Conservation (phyloP, 2,329 filamentous ascomycete genomes). For the Neofusicoccum sp. region DNA sequence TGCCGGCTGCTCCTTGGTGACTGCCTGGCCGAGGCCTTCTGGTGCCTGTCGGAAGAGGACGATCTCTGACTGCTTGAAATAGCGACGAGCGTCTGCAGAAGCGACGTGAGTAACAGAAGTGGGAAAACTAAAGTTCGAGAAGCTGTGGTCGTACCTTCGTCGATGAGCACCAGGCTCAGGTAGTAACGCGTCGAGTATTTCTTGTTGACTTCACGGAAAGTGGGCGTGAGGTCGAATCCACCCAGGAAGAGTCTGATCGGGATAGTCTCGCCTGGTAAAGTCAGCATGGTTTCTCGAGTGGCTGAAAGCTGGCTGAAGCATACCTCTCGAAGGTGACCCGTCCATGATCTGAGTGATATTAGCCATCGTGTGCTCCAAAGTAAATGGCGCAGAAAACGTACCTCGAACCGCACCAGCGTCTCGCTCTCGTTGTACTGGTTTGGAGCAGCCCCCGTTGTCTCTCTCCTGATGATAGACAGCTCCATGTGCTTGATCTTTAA, state of each 20-base stretch:
- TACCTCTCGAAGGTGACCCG: constrained; percentile 91
- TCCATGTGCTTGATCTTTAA: constrained; percentile 99
- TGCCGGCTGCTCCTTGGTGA: constrained; percentile 44
- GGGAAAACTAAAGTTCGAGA: neutral
- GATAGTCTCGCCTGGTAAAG: constrained; percentile 71
- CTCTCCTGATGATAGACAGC: constrained; percentile 91
- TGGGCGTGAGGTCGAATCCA: constrained; percentile 95
- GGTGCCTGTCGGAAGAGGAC: constrained; percentile 82
- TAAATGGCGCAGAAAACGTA: constrained; percentile 35
- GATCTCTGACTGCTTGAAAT: constrained; percentile 99
- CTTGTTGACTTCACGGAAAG: constrained; percentile 99
- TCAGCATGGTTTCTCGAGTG: constrained; percentile 23
- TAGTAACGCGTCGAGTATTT: constrained; percentile 99
- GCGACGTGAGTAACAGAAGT: constrained; percentile 21
- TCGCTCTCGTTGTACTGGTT: constrained; percentile 99
- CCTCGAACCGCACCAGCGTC: constrained; percentile 94
- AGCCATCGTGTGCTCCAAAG: constrained; percentile 10
- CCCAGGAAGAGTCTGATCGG: constrained; percentile 95
- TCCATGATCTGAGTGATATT: constrained; percentile 79
- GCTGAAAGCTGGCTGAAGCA: constrained; percentile 28
- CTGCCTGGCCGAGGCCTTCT: constrained; percentile 48
- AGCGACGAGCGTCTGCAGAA: constrained; percentile 79
- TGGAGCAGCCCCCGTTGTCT: constrained; percentile 92
- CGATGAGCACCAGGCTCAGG: constrained; percentile 90
- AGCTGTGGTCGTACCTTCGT: constrained; percentile 65